phyloP scores from a whole-genome alignment of 106 monocot species.

The Dioscorea zingiberensis region DNA sequence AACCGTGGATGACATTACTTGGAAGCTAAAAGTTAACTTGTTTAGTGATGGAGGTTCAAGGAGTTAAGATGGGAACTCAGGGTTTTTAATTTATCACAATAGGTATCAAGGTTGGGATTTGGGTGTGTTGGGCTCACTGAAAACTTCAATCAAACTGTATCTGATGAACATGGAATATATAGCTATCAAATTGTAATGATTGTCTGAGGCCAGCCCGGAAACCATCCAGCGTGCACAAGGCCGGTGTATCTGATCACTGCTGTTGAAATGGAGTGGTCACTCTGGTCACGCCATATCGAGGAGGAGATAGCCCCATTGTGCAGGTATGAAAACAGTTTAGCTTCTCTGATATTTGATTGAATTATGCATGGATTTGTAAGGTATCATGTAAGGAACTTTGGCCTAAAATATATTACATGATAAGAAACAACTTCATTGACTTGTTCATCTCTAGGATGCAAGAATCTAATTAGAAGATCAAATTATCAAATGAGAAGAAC shows the following conservation, averaged over 20 bases:
- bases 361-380: not conserved
- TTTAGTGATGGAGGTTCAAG: not conserved
- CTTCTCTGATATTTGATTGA: not conserved
- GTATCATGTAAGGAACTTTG: not conserved
- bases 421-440: no score
- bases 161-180: slow-evolving; percentile 23
- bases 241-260: not conserved
- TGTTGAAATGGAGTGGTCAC: not conserved
- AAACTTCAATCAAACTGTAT: slow-evolving; percentile 14
- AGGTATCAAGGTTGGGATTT: slow-evolving; percentile 42
- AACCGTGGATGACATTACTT: no score
- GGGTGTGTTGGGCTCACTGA: slow-evolving; percentile 33
- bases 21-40: not conserved
- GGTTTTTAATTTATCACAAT: not conserved
- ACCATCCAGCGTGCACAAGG: not conserved
- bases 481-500: not conserved
- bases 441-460: no score
- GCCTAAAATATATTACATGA: no score
- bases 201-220: not conserved
- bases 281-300: not conserved
- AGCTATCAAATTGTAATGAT: slow-evolving; percentile 46
- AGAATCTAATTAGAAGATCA: no score
- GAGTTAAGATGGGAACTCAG: not conserved
- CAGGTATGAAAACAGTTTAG: not conserved
- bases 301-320: not conserved